Percentiles rank a stretch among this genome's conserved stretches.
phyloP scores from a whole-genome alignment of 108 stramenopile species.

The Poteriospumella lacustris region DNA sequence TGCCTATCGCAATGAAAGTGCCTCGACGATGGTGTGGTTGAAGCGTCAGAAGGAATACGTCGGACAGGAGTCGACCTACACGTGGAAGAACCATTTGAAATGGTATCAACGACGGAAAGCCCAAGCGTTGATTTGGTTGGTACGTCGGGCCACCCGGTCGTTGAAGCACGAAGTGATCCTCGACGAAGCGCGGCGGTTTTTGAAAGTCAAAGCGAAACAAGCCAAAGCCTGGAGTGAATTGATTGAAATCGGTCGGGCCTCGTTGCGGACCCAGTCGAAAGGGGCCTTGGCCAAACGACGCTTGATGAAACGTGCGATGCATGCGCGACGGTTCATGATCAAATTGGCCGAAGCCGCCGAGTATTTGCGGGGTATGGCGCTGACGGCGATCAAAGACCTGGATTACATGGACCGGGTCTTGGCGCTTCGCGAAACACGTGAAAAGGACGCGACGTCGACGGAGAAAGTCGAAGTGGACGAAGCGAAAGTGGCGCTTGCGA shows the following conservation, averaged over 20 bases:
- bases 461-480: neutral
- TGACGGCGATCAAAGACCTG: neutral
- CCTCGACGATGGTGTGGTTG: neutral
- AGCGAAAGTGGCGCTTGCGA: neutral
- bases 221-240: constrained; percentile 4
- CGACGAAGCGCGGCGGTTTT: neutral
- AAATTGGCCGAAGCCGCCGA: neutral
- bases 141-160: neutral
- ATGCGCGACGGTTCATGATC: neutral
- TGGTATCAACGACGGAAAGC: constrained; percentile 25
- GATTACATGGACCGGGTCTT: neutral
- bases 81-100: constrained; percentile 27
- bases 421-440: too few species aligned
- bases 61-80: neutral
- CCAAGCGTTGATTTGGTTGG: constrained; percentile 19
- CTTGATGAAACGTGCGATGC: constrained; percentile 16
- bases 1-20: neutral
- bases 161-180: neutral
- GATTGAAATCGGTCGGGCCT: neutral
- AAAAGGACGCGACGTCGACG: too few species aligned
- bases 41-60: neutral
- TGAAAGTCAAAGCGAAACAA: neutral
- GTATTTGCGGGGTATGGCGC: neutral
- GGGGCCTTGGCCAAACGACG: neutral
- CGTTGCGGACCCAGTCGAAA: neutral